Base-by-base conservation (phyloP, 306 rosid genomes). In the Acacia acuminata region DNA sequence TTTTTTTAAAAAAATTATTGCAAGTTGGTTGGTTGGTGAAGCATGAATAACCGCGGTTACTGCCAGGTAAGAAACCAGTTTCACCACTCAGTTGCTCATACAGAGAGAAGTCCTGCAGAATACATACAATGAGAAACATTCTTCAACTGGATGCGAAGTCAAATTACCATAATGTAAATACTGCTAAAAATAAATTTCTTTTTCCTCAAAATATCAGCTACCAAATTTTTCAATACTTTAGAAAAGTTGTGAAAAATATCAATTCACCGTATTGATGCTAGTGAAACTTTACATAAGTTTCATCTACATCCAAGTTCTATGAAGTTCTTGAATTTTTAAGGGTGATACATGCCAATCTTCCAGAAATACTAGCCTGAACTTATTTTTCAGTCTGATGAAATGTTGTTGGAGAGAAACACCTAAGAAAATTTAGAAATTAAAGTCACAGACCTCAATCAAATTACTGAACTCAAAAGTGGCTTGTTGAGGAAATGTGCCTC, bases 401-500 rank as follows among this genome's bases (percentile, higher is more conserved):
- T 13, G 42, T 5, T 63, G 40, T 5, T 63, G 40, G 20, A 25
- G 69, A 38, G 36, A 63, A 27, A 27, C 19, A 27, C 15, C 10
- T 2, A 14, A 13, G n/a, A 64, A 64, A 64, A 30, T 27, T 64
- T 64, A 64, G 70, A 13, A 16, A 64, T 14, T 30, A 14, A 30
- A 13, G 40, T 64, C 43, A 50, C 56, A 50, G 20, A 77, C 75
- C 79, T 64, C 25, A 53, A 73, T 86, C 81, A 91, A 65, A 81
- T 75, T 16, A 91, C 86, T 0, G 91, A 91, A 79, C 87, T 88
- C 79, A 89, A 50, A 36, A 91, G 90, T 47, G 91, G 93, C 53
- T 86, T 65, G 40, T 85, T 80, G 50, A 58, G 83, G 81, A 91
- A 91, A 63, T 88, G 86, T 2, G 94, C 93, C 83, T 84, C 96